Evolutionary conservation across 1,284 basidiomycete species (phyloP).

Genomic region (Bondarzewia mesenterica): DNA sequence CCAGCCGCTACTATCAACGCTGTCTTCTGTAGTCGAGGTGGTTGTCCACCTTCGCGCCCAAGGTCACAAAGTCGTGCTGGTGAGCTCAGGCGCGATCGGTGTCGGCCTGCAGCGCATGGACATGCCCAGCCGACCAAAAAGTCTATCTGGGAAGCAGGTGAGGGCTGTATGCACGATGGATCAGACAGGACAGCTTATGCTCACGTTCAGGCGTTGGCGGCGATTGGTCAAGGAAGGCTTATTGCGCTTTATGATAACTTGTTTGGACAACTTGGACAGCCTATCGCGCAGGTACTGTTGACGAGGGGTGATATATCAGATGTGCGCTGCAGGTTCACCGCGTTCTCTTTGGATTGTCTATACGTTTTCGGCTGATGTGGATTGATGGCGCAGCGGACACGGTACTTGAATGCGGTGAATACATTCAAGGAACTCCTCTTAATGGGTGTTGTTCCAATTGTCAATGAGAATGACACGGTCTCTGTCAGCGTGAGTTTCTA

Average conservation of each 20-base stretch:
- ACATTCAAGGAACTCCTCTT: conserved; percentile 83
- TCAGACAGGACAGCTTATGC: conserved; percentile 2
- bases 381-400: conserved; percentile 55
- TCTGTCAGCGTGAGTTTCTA: conserved; percentile 76
- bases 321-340: conserved; percentile 42
- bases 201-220: conserved; percentile 74
- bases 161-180: conserved; percentile 11
- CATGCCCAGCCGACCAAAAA: conserved; percentile 74
- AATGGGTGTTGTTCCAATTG: conserved; percentile 90
- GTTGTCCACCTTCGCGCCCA: conserved; percentile 70
- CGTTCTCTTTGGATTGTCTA: background rate
- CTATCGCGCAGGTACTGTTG: conserved; percentile 91
- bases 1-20: conserved; percentile 82
- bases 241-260: conserved; percentile 97
- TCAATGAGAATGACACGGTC: conserved; percentile 96
- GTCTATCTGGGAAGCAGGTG: conserved; percentile 85
- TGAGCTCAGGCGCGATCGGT: conserved; percentile 94
- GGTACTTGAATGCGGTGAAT: conserved; percentile 92
- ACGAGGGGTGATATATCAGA: conserved; percentile 97
- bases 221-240: conserved; percentile 92
- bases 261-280: conserved; percentile 88
- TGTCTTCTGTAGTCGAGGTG: conserved; percentile 90
- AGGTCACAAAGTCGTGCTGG: conserved; percentile 92
- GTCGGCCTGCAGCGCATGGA: conserved; percentile 92
- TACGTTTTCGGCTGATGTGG: background rate